These are phyloP conservation scores for Terfezia boudieri DNA, from an alignment of 495 filamentous ascomycete genomes.

Conservation along the genomic window DNA sequence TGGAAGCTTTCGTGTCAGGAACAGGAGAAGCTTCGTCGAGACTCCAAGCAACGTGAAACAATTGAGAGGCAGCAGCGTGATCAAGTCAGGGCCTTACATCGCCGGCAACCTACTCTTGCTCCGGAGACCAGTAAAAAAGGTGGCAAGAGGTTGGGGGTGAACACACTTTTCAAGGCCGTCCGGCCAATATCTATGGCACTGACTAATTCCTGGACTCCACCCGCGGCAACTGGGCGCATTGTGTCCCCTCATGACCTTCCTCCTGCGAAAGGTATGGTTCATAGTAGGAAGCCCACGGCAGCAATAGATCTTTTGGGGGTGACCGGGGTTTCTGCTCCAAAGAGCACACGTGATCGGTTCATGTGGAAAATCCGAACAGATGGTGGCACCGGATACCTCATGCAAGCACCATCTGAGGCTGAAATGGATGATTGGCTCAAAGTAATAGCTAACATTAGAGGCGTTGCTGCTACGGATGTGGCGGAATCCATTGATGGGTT, in stretches of 20 bases:
- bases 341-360: constrained; percentile 12
- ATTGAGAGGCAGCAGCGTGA: constrained; percentile 18
- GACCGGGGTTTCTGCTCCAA: constrained; percentile 10
- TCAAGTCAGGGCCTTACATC: constrained; percentile 13
- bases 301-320: constrained; percentile 12
- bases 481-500: constrained; percentile 18
- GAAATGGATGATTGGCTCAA: constrained; percentile 18
- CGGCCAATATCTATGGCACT: constrained; percentile 19
- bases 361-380: constrained; percentile 16
- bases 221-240: constrained; percentile 10
- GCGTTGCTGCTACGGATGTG: constrained; percentile 13
- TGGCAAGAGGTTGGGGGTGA: constrained; percentile 18
- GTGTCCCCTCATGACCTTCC: constrained; percentile 15
- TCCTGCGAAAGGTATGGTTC: constrained; percentile 9
- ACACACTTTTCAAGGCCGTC: constrained; percentile 19
- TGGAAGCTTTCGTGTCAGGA: constrained; percentile 17
- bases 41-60: constrained; percentile 17
- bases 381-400: constrained; percentile 14
- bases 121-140: constrained; percentile 14
- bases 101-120: constrained; percentile 16
- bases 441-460: constrained; percentile 12
- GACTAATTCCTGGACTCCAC: constrained; percentile 16
- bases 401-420: constrained; percentile 17
- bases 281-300: constrained; percentile 14
- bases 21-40: constrained; percentile 19